These are phyloP conservation scores for Podospora appendiculata DNA, from an alignment of 495 filamentous ascomycete species.

Conservation along the genomic window DNA sequence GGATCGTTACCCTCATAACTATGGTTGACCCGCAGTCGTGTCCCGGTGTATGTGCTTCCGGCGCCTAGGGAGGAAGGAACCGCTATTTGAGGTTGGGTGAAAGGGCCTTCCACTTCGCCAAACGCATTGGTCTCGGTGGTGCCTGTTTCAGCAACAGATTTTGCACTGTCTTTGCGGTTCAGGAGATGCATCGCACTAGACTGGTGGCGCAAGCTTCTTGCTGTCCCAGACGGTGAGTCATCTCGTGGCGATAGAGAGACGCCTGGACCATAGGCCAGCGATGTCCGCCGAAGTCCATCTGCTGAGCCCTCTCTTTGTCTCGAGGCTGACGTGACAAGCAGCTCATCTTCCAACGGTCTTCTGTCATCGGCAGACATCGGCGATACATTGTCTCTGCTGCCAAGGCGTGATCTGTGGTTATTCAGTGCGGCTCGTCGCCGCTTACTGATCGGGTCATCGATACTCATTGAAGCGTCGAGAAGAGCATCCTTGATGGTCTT, in stretches of 20 bases:
- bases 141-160: slow-evolving; percentile 75
- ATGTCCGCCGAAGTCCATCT: slow-evolving; percentile 22
- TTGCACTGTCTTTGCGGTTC: slow-evolving; percentile 67
- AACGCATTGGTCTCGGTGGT: slow-evolving; percentile 75
- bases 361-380: slow-evolving; percentile 27
- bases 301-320: slow-evolving; percentile 15
- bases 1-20: slow-evolving; percentile 87
- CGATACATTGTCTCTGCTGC: slow-evolving; percentile 30
- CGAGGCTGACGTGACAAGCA: slow-evolving; percentile 16
- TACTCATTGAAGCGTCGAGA: slow-evolving; percentile 84
- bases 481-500: slow-evolving; percentile 86
- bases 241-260: slow-evolving; percentile 14
- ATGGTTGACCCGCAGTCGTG: slow-evolving; percentile 43
- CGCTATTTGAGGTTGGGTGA: slow-evolving; percentile 32
- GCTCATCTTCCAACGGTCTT: slow-evolving; percentile 16
- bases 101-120: slow-evolving; percentile 73
- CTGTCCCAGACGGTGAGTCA: slow-evolving; percentile 27
- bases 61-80: slow-evolving; percentile 18
- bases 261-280: slow-evolving; percentile 16
- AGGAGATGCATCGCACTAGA: slow-evolving; percentile 79
- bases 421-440: slow-evolving; percentile 49
- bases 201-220: slow-evolving; percentile 47
- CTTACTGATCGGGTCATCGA: slow-evolving; percentile 58
- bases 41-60: slow-evolving; percentile 23
- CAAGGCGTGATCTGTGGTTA: slow-evolving; percentile 41